A percentile compares a stretch with the other conserved stretches of the same genome.
These are phyloP conservation scores for Candida glucosophila DNA, from an alignment of 1,139 yeast species.

Conservation along the genomic window DNA sequence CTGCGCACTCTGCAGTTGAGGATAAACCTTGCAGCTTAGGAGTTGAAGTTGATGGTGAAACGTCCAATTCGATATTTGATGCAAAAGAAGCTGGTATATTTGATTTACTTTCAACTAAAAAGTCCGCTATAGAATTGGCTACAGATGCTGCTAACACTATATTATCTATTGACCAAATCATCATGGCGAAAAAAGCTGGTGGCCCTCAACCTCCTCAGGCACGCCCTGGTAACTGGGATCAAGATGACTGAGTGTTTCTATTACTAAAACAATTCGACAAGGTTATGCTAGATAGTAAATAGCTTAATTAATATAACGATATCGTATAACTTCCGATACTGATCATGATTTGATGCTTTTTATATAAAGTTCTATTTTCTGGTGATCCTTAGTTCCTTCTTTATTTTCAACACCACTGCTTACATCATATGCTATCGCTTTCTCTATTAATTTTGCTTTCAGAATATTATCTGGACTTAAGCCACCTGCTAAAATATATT, in stretches of 20 bases:
- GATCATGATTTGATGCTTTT: background rate
- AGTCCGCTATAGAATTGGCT: constrained; percentile 84
- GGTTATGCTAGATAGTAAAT: background rate
- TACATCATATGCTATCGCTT: constrained; percentile 85
- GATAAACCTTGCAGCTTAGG: constrained; percentile 41
- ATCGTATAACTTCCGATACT: background rate
- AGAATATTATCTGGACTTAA: constrained; percentile 64
- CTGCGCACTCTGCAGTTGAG: constrained; percentile 55
- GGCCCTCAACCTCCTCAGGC: constrained; percentile 90
- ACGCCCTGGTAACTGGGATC: constrained; percentile 96
- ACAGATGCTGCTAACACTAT: constrained; percentile 94
- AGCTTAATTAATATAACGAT: background rate
- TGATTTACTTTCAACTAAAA: constrained; percentile 75
- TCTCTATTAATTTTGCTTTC: constrained; percentile 34
- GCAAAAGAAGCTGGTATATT: constrained; percentile 61
- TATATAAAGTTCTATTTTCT: constrained; percentile 54
- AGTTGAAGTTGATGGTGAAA: constrained; percentile 63
- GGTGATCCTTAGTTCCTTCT: constrained; percentile 56
- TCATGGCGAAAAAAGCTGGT: constrained; percentile 94
- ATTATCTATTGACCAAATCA: constrained; percentile 82
- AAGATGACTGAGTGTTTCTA: constrained; percentile 55
- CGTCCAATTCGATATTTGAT: constrained; percentile 63
- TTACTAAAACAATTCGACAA: no score
- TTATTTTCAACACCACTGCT: constrained; percentile 88
- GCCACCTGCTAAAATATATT: constrained; percentile 82